Base-by-base conservation (phyloP, 2,329 filamentous ascomycete species). In the Diaporthe capsici region DNA sequence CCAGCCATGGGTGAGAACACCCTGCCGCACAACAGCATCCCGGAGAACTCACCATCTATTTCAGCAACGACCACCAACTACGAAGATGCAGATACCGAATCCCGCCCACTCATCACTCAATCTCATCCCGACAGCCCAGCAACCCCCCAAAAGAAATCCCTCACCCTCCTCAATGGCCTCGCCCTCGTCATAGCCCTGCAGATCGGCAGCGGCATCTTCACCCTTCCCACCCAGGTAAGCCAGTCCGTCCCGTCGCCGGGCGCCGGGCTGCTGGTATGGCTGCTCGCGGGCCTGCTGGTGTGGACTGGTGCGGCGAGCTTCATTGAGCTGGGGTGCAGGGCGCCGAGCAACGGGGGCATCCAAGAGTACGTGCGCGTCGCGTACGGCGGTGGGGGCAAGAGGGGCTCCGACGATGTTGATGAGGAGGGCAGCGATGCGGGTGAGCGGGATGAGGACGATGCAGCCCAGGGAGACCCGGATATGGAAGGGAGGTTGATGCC, bases 271-370 rank as follows among this genome's bases (percentile, higher is more conserved):
- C 77, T 85, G 0, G 83, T 87, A 22, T 87, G 86, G 84, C 78
- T 85, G 8, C 76, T 87, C 42, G 85, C 83, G 39, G 86, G 87
- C 12, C 76, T 86, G 65, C 80, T 89, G 13, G 85, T 85, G 51
- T 88, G 87, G 87, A 86, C 86, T 57, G 87, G 86, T 49, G 87
- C 86, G 67, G 84, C 83, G 28, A 86, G 84, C 9, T 87, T 88
- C 78, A 84, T 87, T 75, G 87, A 88, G 78, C 81, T 88, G 49
- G 87, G 87, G 72, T 80, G 86, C 71, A 83, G 84, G 47, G 81
- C 88, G 37, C 84, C 86, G 5, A 79, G 84, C 71, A 87, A 87
- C 76, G 85, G 86, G n/a, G 86, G 86, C 5, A 84, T 86, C 76
- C 85, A 87, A 76, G 85, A 85, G 78, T 87, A 87, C 78, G 81